Evolutionary conservation across 768 basidiomycete genomes (phyloP), one percentile per base, ranked within the genome.

Genomic region (Psilocybe tampanensis): DNA sequence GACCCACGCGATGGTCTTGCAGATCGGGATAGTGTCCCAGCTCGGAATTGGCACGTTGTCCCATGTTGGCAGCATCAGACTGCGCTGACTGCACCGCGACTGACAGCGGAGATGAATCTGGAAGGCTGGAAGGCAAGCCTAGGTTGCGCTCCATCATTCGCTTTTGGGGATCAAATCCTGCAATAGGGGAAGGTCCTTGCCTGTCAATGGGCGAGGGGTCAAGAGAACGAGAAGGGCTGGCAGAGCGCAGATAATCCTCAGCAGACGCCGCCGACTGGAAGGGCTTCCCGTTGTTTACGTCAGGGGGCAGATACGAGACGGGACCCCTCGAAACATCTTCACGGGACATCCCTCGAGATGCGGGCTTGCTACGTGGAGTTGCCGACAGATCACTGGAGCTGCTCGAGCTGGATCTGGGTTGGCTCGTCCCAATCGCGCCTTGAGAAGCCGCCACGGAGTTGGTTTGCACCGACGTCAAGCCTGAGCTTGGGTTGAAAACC

Each of bases 1-100:
- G 51, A 15, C 54, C 56, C 41, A 44, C 32, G 18, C 60, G 63
- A 65, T 72, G 63, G 42, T 82, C 80, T 50, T 74, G 74, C 57
- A 86, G 68, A 71, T 92, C 92, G 42, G 86, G 66, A 69, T 94
- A 93, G 66, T 93, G 87, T 3, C 92, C 92, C 43, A 92, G 76
- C 68, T 92, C 92, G 23, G 92, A 94, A 68, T 87, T 91, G 7
- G 90, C 83, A 42, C 90, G 84, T 58, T 80, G 82, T 19, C 71
- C 69, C 68, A 69, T 67, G 15, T 74, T 74, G 22, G 82, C 69
- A 23, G 63, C 58, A 39, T 75, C 77, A 51, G 67, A 56, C 41
- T 66, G 69, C 50, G 72, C 72, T 22, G 84, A 74, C 6, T 81
- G 84, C 18, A 75, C 45, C 22, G 45, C 86, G 33, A 77, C 82